These are phyloP conservation scores for Camellia granthamiana DNA, from an alignment of 148 eudicot species.

Conservation along the genomic window DNA sequence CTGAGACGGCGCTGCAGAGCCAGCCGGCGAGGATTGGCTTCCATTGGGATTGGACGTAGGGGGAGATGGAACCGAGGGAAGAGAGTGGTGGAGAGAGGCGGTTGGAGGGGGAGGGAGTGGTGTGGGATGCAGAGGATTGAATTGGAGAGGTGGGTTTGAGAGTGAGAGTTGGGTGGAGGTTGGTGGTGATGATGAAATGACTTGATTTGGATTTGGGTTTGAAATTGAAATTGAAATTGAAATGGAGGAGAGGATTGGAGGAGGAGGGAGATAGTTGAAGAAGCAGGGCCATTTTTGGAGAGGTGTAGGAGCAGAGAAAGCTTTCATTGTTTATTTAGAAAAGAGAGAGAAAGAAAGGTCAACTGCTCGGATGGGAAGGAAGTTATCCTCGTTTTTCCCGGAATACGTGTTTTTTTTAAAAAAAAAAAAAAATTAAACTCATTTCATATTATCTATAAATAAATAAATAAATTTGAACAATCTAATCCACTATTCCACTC, in stretches of 20 bases:
- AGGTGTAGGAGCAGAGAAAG: not conserved
- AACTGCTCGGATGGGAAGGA: not conserved
- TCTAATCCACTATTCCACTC: no score
- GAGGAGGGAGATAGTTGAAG: not conserved
- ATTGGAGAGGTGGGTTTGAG: constrained; percentile 4
- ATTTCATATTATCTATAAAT: no score
- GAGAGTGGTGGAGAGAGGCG: constrained; percentile 30
- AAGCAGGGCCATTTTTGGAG: constrained; percentile 13
- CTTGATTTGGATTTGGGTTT: constrained; percentile 4
- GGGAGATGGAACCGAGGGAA: constrained; percentile 40
- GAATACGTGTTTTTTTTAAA: no score
- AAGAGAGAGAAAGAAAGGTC: not conserved
- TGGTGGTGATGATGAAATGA: constrained; percentile 2
- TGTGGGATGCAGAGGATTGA: constrained; percentile 14
- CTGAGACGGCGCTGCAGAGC: constrained; percentile 68
- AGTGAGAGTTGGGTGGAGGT: constrained; percentile 1
- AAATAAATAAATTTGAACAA: no score
- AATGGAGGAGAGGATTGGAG: not conserved
- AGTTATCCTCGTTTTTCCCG: no score
- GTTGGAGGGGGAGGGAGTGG: constrained; percentile 10
- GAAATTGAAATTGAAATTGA: not conserved
- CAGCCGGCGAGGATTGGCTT: constrained; percentile 63
- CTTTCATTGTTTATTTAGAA: not conserved
- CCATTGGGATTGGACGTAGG: constrained; percentile 70
- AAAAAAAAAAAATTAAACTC: no score